phyloP scores from a whole-genome alignment of 768 basidiomycete species.

The Psilocybe cubensis region DNA sequence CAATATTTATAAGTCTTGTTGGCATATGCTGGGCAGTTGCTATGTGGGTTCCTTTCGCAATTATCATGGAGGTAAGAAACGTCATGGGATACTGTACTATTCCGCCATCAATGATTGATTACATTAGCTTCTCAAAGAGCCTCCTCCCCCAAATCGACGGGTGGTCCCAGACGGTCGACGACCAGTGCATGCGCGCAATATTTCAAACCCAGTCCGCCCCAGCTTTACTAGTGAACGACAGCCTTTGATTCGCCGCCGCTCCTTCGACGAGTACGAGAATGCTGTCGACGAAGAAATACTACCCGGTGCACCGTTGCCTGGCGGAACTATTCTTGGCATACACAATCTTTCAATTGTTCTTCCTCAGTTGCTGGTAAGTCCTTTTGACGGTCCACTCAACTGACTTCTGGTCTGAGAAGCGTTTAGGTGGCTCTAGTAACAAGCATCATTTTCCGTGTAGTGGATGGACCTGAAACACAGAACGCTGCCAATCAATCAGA shows the following conservation, averaged over 20 bases:
- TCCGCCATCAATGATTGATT: not conserved
- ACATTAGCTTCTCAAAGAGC: conserved; percentile 73
- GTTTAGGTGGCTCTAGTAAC: conserved; percentile 82
- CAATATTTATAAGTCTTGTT: conserved; percentile 78
- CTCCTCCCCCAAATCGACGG: conserved; percentile 41
- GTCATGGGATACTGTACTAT: not conserved
- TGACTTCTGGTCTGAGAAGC: conserved; percentile 3
- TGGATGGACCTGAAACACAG: conserved; percentile 59
- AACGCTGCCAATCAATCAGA: conserved; percentile 46
- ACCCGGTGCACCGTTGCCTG: conserved; percentile 59
- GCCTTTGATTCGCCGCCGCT: conserved; percentile 64
- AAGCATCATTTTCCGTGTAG: conserved; percentile 82
- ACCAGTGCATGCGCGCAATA: conserved; percentile 54
- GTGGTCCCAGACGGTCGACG: conserved; percentile 33
- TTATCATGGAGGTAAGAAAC: conserved; percentile 88
- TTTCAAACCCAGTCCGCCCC: conserved; percentile 48
- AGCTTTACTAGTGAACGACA: conserved; percentile 48
- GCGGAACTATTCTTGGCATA: conserved; percentile 92
- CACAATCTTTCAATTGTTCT: conserved; percentile 96
- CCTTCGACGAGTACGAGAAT: conserved; percentile 52
- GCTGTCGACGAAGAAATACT: conserved; percentile 39
- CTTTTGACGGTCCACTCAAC: not conserved
- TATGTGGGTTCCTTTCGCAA: conserved; percentile 97
- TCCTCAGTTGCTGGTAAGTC: conserved; percentile 89
- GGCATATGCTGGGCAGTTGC: conserved; percentile 97